These are phyloP conservation scores for Sphaerobolus stellatus DNA, from an alignment of 1,284 basidiomycete genomes.

Conservation along the genomic window DNA sequence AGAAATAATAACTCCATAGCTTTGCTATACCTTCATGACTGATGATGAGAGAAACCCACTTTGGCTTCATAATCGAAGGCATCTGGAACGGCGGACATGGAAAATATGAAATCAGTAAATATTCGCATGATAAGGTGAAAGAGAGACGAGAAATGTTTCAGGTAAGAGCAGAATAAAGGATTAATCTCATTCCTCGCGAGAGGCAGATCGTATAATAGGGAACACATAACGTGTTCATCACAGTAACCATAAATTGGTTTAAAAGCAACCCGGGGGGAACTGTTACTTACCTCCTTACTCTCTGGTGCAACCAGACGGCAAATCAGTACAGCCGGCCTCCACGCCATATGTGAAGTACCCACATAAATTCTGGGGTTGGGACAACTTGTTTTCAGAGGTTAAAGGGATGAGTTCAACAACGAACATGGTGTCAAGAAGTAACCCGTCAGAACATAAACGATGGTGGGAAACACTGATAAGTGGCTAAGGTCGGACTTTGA, in stretches of 20 bases:
- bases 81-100: too few species aligned
- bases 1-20: too few species aligned
- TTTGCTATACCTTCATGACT: too few species aligned
- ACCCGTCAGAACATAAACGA: background rate
- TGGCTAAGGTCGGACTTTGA: background rate
- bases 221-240: slow-evolving; percentile 3
- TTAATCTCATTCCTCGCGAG: background rate
- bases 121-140: too few species aligned
- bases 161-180: too few species aligned
- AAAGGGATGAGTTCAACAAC: background rate
- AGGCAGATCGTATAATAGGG: slow-evolving; percentile 2
- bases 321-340: background rate
- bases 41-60: too few species aligned
- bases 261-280: background rate
- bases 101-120: too few species aligned
- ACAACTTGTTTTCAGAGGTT: background rate
- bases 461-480: background rate
- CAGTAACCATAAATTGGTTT: background rate
- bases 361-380: background rate
- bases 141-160: too few species aligned
- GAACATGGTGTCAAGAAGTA: too few species aligned
- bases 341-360: background rate
- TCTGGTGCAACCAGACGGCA: too few species aligned
- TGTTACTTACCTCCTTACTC: too few species aligned
- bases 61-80: too few species aligned